Base-by-base conservation (phyloP, 1,284 basidiomycete genomes). In the Bothia castanella region DNA sequence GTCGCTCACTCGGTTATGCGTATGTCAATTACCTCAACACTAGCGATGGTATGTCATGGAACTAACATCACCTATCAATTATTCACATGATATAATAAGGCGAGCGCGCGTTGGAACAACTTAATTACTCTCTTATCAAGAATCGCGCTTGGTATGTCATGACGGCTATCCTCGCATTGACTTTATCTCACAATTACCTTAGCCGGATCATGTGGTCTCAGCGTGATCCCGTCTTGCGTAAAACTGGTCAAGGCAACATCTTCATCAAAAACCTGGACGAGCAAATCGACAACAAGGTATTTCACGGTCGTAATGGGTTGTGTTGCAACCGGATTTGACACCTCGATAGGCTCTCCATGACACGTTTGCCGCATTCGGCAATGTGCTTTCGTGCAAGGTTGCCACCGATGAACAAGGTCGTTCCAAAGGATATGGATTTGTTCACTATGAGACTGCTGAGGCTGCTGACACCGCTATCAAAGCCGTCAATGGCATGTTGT, bases 151-250 rank as follows among this genome's bases (percentile, higher is more conserved):
- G 97, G 89, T 89, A 61, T 61, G 79, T 71, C 17, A 3, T 11
- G 12, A 32, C 0, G 2, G 14, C 25, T 13, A 2, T 2, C 11
- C 3, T 25, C 21, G 37, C 13, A 13, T 35, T 34, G 27, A 35
- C 11, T 45, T 43, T 8, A 29, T 9, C 47, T 62, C 30, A 58
- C 16, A 8, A 30, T 37, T 9, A 4, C 10, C 5, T 1, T 60
- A 91, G 88, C 80, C 94, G 97, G 67, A 99, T 99, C 80, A 99
- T 99, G 97, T 98, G 97, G 95, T 98, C 95, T 67, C 96, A 99
- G 83, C 92, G 97, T 71, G 97, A 99, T 78, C 97, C 97, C 56
- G 92, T 93, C 63, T 85, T 99, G 67, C 93, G 97, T 74, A 98
- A 99, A 84, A 98, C 95, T 59, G 95, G 95, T 60, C 94, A 97